A percentile compares a stretch with the other conserved stretches of the same genome.
phyloP scores from a whole-genome alignment of 257 asterid genomes.

The Penstemon eatonii region DNA sequence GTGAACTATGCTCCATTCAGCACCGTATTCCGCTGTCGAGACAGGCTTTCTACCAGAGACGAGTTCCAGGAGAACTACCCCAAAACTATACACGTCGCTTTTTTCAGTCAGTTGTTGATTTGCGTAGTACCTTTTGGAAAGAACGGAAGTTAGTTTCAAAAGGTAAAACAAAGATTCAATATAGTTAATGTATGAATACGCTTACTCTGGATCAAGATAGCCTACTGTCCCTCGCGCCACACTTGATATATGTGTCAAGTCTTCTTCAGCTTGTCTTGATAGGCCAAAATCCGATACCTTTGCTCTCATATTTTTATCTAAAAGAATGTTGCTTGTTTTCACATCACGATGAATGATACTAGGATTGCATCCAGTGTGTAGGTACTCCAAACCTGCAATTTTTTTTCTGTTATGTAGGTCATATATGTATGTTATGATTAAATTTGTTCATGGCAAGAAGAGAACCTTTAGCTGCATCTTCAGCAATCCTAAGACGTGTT shows the following conservation, averaged over 20 bases:
- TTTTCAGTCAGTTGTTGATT: slow-evolving; percentile 93
- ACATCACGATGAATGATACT: slow-evolving; percentile 95
- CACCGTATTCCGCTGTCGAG: slow-evolving; percentile 76
- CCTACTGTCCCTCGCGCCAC: slow-evolving; percentile 98
- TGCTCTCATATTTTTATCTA: slow-evolving; percentile 91
- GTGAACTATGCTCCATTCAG: slow-evolving; percentile 97
- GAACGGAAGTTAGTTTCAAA: slow-evolving; percentile 11
- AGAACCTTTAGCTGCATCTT: slow-evolving; percentile 96
- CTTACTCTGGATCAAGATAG: slow-evolving; percentile 98
- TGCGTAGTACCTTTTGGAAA: slow-evolving; percentile 75
- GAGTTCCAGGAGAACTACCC: slow-evolving; percentile 90
- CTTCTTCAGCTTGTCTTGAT: slow-evolving; percentile 97
- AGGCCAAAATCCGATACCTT: slow-evolving; percentile 98
- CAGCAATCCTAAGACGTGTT: slow-evolving; percentile 82
- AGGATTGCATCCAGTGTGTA: slow-evolving; percentile 99
- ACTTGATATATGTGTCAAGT: slow-evolving; percentile 84
- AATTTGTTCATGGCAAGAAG: not conserved
- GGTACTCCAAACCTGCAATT: slow-evolving; percentile 77
- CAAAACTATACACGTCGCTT: slow-evolving; percentile 95
- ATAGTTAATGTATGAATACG: not conserved
- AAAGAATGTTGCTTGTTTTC: slow-evolving; percentile 87
- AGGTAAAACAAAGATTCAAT: not conserved
- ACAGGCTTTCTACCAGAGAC: slow-evolving; percentile 92
- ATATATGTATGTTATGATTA: not conserved
- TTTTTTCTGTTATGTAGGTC: not conserved